phyloP scores from a whole-genome alignment of 805 yeast species.

The Cyberlindnera petersonii region DNA sequence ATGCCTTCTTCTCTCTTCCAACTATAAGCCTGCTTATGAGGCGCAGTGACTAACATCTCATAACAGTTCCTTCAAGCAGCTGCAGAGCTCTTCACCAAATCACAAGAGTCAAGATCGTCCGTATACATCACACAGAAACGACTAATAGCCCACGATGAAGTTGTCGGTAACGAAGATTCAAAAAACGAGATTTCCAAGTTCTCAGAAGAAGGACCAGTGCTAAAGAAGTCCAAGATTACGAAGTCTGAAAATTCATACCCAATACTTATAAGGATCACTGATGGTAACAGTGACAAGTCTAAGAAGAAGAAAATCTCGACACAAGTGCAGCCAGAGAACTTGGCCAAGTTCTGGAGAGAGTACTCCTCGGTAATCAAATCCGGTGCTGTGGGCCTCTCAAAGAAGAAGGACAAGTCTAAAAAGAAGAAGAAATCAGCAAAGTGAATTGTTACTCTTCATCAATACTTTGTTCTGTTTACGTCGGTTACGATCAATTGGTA shows the following conservation, averaged over 20 bases:
- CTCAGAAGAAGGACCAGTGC: conserved; percentile 18
- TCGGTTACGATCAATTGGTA: no score
- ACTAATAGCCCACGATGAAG: conserved; percentile 30
- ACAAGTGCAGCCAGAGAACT: conserved; percentile 53
- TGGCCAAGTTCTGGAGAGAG: conserved; percentile 74
- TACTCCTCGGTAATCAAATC: conserved; percentile 66
- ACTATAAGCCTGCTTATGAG: no score
- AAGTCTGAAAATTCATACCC: conserved; percentile 42
- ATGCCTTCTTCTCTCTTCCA: no score
- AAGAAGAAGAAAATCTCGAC: conserved; percentile 66
- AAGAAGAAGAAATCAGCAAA: conserved; percentile 48
- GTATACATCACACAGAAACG: conserved; percentile 60
- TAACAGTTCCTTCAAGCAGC: conserved; percentile 26
- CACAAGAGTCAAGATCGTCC: conserved; percentile 45
- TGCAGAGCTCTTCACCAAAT: conserved; percentile 22
- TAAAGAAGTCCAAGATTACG: conserved; percentile 28
- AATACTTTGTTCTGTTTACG: neutral
- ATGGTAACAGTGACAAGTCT: conserved; percentile 49
- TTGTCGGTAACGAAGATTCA: conserved; percentile 23
- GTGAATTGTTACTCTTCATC: conserved; percentile 11
- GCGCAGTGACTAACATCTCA: neutral
- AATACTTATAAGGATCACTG: conserved; percentile 63
- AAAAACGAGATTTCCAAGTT: conserved; percentile 25
- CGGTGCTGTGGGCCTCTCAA: conserved; percentile 72
- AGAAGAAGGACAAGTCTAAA: conserved; percentile 72